These are phyloP conservation scores for Aspergillus awamori DNA, from an alignment of 2,329 filamentous ascomycete species.

Conservation along the genomic window DNA sequence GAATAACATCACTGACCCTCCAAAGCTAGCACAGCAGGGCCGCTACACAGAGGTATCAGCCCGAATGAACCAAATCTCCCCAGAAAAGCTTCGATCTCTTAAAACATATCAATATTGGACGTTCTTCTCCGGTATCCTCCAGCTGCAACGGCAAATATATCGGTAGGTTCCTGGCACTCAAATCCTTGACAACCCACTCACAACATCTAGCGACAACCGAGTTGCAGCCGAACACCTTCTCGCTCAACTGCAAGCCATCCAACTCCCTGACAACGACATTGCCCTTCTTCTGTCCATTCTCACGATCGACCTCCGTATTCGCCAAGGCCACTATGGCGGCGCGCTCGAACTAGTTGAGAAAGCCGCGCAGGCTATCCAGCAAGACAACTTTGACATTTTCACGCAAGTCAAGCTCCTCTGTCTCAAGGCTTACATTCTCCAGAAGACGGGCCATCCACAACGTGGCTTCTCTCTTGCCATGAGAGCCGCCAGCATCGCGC, in stretches of 20 bases:
- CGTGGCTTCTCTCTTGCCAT: slow-evolving; percentile 77
- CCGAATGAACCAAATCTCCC: slow-evolving; percentile 62
- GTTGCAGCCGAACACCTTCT: slow-evolving; percentile 60
- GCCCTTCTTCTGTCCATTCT: slow-evolving; percentile 61
- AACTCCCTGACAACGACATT: slow-evolving; percentile 61
- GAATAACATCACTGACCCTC: not conserved
- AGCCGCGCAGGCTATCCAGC: slow-evolving; percentile 54
- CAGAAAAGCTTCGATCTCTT: slow-evolving; percentile 68
- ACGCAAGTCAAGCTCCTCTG: slow-evolving; percentile 72
- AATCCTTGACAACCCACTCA: slow-evolving; percentile 10
- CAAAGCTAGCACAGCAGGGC: slow-evolving; percentile 64
- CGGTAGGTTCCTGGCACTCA: slow-evolving; percentile 32
- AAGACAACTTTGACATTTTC: slow-evolving; percentile 64
- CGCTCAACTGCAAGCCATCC: slow-evolving; percentile 57
- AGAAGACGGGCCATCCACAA: slow-evolving; percentile 68
- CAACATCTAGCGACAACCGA: slow-evolving; percentile 55
- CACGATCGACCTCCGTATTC: slow-evolving; percentile 62
- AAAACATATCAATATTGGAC: slow-evolving; percentile 69
- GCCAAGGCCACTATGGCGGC: slow-evolving; percentile 53
- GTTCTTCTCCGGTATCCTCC: slow-evolving; percentile 47
- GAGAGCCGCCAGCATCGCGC: slow-evolving; percentile 73
- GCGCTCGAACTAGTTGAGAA: slow-evolving; percentile 60
- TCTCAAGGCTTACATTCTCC: slow-evolving; percentile 71
- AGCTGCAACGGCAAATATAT: slow-evolving; percentile 46
- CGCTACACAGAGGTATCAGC: slow-evolving; percentile 69